These are phyloP conservation scores for Glonium stellatum DNA, from an alignment of 495 filamentous ascomycete genomes.

Conservation along the genomic window DNA sequence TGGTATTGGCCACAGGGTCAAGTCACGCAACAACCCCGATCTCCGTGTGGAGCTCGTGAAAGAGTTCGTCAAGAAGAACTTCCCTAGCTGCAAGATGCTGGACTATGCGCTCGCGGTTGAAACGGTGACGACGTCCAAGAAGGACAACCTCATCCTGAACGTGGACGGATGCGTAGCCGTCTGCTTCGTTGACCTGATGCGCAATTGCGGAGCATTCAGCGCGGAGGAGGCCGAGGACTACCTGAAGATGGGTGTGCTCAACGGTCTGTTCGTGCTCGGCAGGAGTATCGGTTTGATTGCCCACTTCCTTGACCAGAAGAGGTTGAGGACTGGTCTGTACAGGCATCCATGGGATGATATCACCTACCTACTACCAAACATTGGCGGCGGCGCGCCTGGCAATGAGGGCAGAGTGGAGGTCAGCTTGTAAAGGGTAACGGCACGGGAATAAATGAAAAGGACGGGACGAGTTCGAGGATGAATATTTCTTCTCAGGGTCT, in stretches of 20 bases:
- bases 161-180: constrained; percentile 97
- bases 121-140: constrained; percentile 97
- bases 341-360: constrained; percentile 84
- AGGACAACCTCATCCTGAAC: constrained; percentile 99
- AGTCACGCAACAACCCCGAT: constrained; percentile 99
- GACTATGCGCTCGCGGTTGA: constrained; percentile 98
- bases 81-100: constrained; percentile 92
- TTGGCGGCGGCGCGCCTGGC: constrained; percentile 24
- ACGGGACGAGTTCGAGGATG: neutral
- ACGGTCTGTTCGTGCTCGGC: constrained; percentile 97
- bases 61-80: constrained; percentile 95
- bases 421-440: constrained; percentile 5
- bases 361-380: constrained; percentile 29
- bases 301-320: constrained; percentile 99
- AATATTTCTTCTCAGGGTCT: neutral
- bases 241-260: constrained; percentile 91
- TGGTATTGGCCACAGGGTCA: constrained; percentile 97
- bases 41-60: constrained; percentile 98
- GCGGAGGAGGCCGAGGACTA: constrained; percentile 77
- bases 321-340: constrained; percentile 94
- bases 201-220: constrained; percentile 95
- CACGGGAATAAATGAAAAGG: neutral
- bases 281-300: constrained; percentile 97
- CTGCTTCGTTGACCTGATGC: constrained; percentile 95
- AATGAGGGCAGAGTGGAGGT: constrained; percentile 33